These are phyloP conservation scores for Miscanthus lutarioriparius DNA, from an alignment of 176 grass and related monocot species.

Conservation along the genomic window DNA sequence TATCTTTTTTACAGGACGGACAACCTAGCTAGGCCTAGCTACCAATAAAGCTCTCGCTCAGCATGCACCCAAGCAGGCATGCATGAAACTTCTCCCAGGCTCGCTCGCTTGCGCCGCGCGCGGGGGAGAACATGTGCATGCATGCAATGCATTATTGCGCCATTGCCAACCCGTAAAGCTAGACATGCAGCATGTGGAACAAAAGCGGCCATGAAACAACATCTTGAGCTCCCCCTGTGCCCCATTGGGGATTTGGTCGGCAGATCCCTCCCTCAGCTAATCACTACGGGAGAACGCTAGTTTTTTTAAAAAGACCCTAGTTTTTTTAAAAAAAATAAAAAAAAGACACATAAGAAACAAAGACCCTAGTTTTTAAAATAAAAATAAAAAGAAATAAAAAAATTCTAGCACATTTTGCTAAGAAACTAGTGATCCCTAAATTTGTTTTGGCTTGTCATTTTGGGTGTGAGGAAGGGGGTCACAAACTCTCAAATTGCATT, in stretches of 20 bases:
- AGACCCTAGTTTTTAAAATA: too few relatives aligned
- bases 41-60: slow-evolving; percentile 52
- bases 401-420: too few relatives aligned
- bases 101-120: slow-evolving; percentile 9
- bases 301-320: too few relatives aligned
- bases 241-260: slow-evolving; percentile 57
- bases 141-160: slow-evolving; percentile 31
- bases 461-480: not conserved
- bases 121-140: slow-evolving; percentile 29
- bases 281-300: too few relatives aligned
- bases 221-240: slow-evolving; percentile 28
- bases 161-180: slow-evolving; percentile 68
- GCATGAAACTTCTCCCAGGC: slow-evolving; percentile 35
- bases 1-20: slow-evolving; percentile 30
- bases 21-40: slow-evolving; percentile 52
- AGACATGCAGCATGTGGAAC: slow-evolving; percentile 54
- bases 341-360: too few relatives aligned
- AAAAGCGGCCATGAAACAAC: slow-evolving; percentile 57
- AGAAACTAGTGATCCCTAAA: not conserved
- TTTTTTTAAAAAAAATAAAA: too few relatives aligned
- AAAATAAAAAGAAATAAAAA: not conserved
- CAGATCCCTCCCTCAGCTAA: slow-evolving; percentile 27
- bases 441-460: not conserved
- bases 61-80: not conserved
- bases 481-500: not conserved